phyloP scores from a whole-genome alignment of 208 protist species.

The Polymyxa betae region DNA sequence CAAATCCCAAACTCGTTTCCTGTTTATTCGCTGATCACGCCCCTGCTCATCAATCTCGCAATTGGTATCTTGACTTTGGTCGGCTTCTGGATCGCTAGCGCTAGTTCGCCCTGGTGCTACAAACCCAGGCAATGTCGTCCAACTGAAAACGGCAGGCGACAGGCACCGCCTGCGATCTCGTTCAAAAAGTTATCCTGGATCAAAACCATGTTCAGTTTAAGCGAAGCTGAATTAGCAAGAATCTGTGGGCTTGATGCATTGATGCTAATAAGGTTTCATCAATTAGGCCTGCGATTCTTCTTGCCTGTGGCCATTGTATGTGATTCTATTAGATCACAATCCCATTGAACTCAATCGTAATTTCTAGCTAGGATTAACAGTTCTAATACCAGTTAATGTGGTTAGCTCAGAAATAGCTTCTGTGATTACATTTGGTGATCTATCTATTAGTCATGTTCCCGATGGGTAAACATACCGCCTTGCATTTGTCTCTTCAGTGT shows the following conservation, averaged over 20 bases:
- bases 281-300: background rate
- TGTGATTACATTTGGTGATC: constrained; percentile 15
- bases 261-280: background rate
- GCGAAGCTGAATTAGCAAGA: background rate
- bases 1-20: background rate
- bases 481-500: background rate
- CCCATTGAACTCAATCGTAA: background rate
- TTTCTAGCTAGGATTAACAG: background rate
- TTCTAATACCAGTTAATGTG: background rate
- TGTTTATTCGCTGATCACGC: background rate
- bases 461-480: background rate
- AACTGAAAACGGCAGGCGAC: background rate
- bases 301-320: background rate
- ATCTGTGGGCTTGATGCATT: background rate
- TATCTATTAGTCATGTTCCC: constrained; percentile 42
- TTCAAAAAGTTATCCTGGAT: background rate
- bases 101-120: background rate
- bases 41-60: background rate
- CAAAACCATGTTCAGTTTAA: background rate
- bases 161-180: constrained; percentile 26
- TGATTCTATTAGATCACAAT: background rate
- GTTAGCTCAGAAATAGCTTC: background rate
- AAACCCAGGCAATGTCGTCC: background rate
- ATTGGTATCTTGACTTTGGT: background rate
- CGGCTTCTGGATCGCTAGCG: background rate